Percentiles rank a stretch among this genome's conserved stretches.
Conservation (phyloP, 2,329 filamentous ascomycete genomes). For the Sporothrix dimorphospora region DNA sequence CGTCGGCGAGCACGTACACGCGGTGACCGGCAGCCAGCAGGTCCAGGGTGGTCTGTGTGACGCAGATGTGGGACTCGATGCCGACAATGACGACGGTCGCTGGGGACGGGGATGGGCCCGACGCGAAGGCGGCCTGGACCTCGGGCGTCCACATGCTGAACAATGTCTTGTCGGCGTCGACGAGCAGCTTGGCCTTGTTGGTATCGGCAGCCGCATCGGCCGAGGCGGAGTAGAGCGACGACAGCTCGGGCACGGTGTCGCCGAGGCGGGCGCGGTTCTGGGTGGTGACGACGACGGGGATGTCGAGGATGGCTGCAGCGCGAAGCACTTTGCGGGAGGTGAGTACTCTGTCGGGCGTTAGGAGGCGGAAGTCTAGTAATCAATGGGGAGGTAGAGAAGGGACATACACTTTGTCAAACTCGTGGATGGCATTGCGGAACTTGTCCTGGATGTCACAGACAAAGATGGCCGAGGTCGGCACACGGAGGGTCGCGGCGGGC, state of each 20-base stretch:
- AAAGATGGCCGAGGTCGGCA: conserved; percentile 50
- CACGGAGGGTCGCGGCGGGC: conserved; percentile 5
- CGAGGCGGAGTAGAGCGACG: conserved; percentile 52
- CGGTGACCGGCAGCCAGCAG: conserved; percentile 72
- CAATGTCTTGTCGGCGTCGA: conserved; percentile 77
- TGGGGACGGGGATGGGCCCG: conserved; percentile 31
- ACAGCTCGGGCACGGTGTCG: conserved; percentile 74
- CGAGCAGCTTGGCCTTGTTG: conserved; percentile 27
- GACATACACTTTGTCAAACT: conserved; percentile 78
- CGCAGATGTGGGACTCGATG: conserved; percentile 92
- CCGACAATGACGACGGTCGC: conserved; percentile 73
- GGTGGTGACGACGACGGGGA: conserved; percentile 85
- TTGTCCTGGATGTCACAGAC: conserved; percentile 96
- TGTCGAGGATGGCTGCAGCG: conserved; percentile 65
- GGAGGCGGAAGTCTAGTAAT: not conserved
- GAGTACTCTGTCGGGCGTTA: conserved; percentile 53
- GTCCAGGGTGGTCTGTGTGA: conserved; percentile 89
- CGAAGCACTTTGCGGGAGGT: conserved; percentile 71
- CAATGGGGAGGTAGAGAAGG: conserved; percentile 15
- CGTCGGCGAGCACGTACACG: conserved; percentile 88
- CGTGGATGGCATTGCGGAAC: conserved; percentile 79
- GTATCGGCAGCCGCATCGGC: conserved; percentile 45
- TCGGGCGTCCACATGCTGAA: conserved; percentile 86
- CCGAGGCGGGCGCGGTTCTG: conserved; percentile 81
- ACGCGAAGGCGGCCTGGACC: conserved; percentile 49